Evolutionary conservation across 116 monocot species (phyloP), one percentile per base, ranked within the genome.

Genomic region (Papilionanthe hybrid): DNA sequence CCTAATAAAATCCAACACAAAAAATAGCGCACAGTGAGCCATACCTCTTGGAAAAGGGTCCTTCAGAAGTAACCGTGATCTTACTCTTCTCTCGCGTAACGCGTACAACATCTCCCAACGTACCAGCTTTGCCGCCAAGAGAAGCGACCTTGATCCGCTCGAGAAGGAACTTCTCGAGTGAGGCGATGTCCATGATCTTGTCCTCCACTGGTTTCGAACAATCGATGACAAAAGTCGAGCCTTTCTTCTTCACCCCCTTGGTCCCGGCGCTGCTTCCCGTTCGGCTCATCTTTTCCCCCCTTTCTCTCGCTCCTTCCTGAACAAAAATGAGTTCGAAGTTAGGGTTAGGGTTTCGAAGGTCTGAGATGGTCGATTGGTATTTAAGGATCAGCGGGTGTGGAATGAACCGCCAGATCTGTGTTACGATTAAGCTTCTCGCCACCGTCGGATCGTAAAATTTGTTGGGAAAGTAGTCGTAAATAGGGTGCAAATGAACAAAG

Each of bases 151-250:
- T 77, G 72, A 82, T 82, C 19, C 82, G 77, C 57, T 82, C 82
- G 55, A 68, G 77, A 27, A 82, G 69, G 57, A 82, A 82, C 77
- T 82, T 82, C 77, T 82, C 82, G 19, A 82, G 77, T 22, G 82
- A 82, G 25, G 77, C 82, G 50, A 82, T 77, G 82, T 82, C 82
- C 82, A 82, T 82, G 71, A 82, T 82, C 71, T 82, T 82, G 72
- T 82, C 82, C 72, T 82, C 82, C 17, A 77, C 82, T 1, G 82
- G 82, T 72, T 82, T 82, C 77, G 71, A 32, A 77, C 82, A 82
- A 55, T 82, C 82, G 42, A 82, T 82, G 20, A 82, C 77, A 53
- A 82, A 82, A 45, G 71, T 77, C 27, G 48, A 69, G 20, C 68
- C 63, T 68, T 82, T 82, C 71, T 82, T 82, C 78, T 78, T 27